Evolutionary conservation across 495 filamentous ascomycete genomes (phyloP), one percentile per base, ranked within the genome.

Genomic region (Hypoxylon perforatum): DNA sequence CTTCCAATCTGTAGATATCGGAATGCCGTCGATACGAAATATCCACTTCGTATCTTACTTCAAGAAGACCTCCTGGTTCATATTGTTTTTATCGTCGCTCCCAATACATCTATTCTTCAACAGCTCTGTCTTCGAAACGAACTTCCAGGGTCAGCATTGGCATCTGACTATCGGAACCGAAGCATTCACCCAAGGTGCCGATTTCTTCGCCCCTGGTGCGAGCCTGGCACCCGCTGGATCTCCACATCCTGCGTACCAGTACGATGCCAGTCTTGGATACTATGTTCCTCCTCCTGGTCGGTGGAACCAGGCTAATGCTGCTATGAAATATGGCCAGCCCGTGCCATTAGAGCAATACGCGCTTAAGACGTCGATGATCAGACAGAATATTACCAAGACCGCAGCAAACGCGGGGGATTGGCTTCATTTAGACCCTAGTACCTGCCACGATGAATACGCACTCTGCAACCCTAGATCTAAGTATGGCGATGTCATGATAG

Each of bases 41-140:
- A 8, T 71, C 18, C 36, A 14, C 3, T 45, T 54, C 14, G 11
- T 67, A 33, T 63, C 58, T 2, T 12, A 0, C 9, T 7, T 52
- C 3, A 69, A 69, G 12, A 2, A 14, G 1, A 5, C 33, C 11
- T 25, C 8, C n/a, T 69, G 65, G 55, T 0, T 47, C 11, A 12
- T 69, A 0, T 38, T 69, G 1, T 21, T 63, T 7, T 11, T 57
- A 1, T 46, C 19, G 8, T 64, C 65, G 0, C 12, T 69, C 38
- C 65, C 65, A 0, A 57, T 69, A 10, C 65, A 69, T 23, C 12
- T 64, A 1, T 49, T 69, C 4, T 69, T 69, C 18, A 69, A 64
- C 28, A 64, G 60, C 17, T 45, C 56, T 1, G n/a, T 69, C 3
- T 69, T 69, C 38, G 28, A 61, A 49, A 64, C 60, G 5, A 35